These are phyloP conservation scores for Cucurbita pepo DNA, from an alignment of 306 rosid species.

Conservation along the genomic window DNA sequence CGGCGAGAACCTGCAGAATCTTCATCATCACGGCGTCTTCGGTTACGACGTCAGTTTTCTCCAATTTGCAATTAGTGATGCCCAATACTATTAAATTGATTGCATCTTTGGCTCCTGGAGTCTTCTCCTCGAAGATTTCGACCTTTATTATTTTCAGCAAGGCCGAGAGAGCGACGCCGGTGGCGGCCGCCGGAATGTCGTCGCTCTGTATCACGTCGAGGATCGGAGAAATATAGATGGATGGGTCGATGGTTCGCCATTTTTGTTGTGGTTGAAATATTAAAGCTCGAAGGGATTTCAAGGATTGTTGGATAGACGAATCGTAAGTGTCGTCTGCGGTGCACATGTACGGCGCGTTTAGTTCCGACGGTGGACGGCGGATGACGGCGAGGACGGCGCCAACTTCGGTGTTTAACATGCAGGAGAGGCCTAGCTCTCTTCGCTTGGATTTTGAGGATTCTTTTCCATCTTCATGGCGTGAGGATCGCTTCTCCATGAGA, in stretches of 20 bases:
- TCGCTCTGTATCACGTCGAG: conserved; percentile 66
- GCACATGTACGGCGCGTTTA: conserved; percentile 12
- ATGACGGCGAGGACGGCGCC: conserved; percentile 67
- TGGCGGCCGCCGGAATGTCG: conserved; percentile 56
- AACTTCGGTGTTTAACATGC: conserved; percentile 85
- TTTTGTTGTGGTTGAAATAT: conserved; percentile 65
- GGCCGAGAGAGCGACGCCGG: conserved; percentile 60
- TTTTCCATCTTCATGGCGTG: neutral
- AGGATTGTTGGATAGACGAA: conserved; percentile 31
- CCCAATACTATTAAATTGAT: conserved; percentile 31
- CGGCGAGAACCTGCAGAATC: conserved; percentile 47
- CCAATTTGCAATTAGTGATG: conserved; percentile 53
- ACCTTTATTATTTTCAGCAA: conserved; percentile 54
- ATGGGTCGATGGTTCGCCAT: conserved; percentile 68
- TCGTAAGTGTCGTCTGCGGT: conserved; percentile 28
- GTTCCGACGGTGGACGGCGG: conserved; percentile 38
- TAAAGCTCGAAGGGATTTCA: conserved; percentile 61
- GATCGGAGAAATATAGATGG: conserved; percentile 54
- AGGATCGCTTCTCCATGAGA: neutral
- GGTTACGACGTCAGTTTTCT: conserved; percentile 42
- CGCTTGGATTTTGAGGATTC: conserved; percentile 10
- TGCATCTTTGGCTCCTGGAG: conserved; percentile 48
- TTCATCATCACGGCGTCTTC: conserved; percentile 87
- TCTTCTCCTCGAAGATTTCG: conserved; percentile 44
- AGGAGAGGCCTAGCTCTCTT: conserved; percentile 51